phyloP scores from a whole-genome alignment of 495 filamentous ascomycete species.

The Tuber borchii region DNA sequence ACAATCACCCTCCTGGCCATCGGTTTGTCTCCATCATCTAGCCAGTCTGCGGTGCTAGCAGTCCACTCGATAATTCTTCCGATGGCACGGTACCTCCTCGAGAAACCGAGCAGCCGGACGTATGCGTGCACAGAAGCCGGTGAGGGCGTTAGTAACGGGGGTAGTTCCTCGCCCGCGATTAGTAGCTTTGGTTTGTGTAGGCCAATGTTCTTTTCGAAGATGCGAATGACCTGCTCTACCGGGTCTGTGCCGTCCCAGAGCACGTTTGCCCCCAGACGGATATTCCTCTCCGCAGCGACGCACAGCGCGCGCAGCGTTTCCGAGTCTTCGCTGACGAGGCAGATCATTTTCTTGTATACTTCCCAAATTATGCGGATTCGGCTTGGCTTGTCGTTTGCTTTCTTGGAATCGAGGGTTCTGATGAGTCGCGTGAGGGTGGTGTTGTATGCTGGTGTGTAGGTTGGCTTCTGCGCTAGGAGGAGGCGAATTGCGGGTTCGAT shows the following conservation, averaged over 20 bases:
- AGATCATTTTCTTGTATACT: constrained; percentile 24
- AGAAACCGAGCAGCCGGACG: constrained; percentile 25
- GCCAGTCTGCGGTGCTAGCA: not conserved
- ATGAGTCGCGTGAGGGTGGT: constrained; percentile 7
- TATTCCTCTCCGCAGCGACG: constrained; percentile 16
- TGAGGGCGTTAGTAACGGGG: constrained; percentile 9
- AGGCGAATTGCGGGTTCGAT: constrained; percentile 16
- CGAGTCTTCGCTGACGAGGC: not conserved
- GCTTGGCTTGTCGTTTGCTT: not conserved
- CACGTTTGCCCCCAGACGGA: not conserved
- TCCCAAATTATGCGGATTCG: constrained; percentile 19
- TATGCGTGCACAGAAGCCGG: constrained; percentile 27
- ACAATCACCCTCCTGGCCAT: constrained; percentile 26
- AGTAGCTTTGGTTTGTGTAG: not conserved
- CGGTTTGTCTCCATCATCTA: not conserved
- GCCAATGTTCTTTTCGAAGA: constrained; percentile 19
- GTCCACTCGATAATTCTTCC: constrained; percentile 12
- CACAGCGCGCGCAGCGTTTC: constrained; percentile 35
- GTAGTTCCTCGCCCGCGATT: not conserved
- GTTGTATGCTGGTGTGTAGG: constrained; percentile 34
- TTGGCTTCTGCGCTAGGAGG: constrained; percentile 21
- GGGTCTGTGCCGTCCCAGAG: constrained; percentile 24
- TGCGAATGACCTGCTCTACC: constrained; percentile 5
- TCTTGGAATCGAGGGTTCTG: not conserved
- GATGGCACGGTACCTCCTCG: constrained; percentile 13